phyloP scores from a whole-genome alignment of 495 filamentous ascomycete species.

The Cercophora scortea region DNA sequence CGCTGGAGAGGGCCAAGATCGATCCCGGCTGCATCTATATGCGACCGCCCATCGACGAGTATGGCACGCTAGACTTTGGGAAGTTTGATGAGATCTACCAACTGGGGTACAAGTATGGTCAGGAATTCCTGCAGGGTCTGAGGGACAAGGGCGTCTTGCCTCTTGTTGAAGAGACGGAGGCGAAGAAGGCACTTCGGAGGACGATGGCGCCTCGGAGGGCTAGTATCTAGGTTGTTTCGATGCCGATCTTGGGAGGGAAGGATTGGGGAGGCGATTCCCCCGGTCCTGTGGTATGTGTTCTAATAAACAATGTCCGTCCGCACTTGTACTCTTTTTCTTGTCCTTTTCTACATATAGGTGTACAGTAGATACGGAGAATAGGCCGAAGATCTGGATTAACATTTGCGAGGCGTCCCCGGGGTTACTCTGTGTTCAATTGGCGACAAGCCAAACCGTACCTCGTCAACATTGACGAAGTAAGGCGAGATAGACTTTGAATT shows the following conservation, averaged over 20 bases:
- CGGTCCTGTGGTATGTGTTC: too few species aligned
- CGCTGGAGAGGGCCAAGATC: constrained; percentile 84
- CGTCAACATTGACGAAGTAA: too few species aligned
- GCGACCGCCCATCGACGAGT: constrained; percentile 87
- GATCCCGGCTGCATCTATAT: constrained; percentile 87
- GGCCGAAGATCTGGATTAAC: too few species aligned
- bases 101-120: constrained; percentile 80
- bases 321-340: too few species aligned
- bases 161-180: constrained; percentile 64
- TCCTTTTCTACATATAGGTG: too few species aligned
- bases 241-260: background rate
- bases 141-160: constrained; percentile 68
- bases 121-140: constrained; percentile 64
- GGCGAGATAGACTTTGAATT: too few species aligned
- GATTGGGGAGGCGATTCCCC: too few species aligned
- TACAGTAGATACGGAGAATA: too few species aligned
- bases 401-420: too few species aligned
- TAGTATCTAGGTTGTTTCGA: constrained; percentile 55
- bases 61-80: constrained; percentile 90
- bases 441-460: too few species aligned
- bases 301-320: too few species aligned
- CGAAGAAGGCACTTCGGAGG: constrained; percentile 78
- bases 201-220: constrained; percentile 91
- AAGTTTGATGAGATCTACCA: constrained; percentile 96
- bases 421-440: too few species aligned